phyloP scores from a whole-genome alignment of 495 filamentous ascomycete species.

The Corynascus novoguineensis region DNA sequence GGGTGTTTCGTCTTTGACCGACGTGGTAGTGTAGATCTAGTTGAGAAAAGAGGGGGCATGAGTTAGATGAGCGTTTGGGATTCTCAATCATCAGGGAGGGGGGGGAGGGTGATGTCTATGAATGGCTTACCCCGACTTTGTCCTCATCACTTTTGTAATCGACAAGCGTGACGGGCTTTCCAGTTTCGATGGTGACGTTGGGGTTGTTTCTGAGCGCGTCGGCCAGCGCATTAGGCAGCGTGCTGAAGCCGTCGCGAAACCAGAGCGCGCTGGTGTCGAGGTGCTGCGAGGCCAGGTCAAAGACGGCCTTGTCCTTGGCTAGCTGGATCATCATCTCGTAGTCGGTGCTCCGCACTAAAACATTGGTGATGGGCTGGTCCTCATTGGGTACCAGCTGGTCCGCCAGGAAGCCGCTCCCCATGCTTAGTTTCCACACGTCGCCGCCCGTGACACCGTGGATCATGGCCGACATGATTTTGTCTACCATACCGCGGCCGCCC shows the following conservation, averaged over 20 bases:
- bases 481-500: slow-evolving; percentile 48
- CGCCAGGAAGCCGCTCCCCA: slow-evolving; percentile 42
- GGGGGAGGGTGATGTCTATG: neutral
- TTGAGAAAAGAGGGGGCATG: neutral
- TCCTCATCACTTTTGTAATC: slow-evolving; percentile 15
- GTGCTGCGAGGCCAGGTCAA: slow-evolving; percentile 7
- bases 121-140: slow-evolving; percentile 16
- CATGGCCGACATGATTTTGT: slow-evolving; percentile 75
- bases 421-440: slow-evolving; percentile 75
- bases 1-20: slow-evolving; percentile 1
- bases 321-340: neutral
- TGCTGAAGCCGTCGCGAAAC: slow-evolving; percentile 55
- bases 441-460: slow-evolving; percentile 93
- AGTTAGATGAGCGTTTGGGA: neutral
- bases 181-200: slow-evolving; percentile 51
- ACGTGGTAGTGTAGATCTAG: slow-evolving; percentile 33
- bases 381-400: neutral
- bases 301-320: neutral
- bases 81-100: neutral
- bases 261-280: slow-evolving; percentile 22
- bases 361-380: neutral
- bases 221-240: slow-evolving; percentile 46
- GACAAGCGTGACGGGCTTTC: slow-evolving; percentile 36
- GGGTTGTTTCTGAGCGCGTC: slow-evolving; percentile 37
- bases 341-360: slow-evolving; percentile 1